Evolutionary conservation across 1,284 basidiomycete genomes (phyloP).

Genomic region (Ustilago trichophora): DNA sequence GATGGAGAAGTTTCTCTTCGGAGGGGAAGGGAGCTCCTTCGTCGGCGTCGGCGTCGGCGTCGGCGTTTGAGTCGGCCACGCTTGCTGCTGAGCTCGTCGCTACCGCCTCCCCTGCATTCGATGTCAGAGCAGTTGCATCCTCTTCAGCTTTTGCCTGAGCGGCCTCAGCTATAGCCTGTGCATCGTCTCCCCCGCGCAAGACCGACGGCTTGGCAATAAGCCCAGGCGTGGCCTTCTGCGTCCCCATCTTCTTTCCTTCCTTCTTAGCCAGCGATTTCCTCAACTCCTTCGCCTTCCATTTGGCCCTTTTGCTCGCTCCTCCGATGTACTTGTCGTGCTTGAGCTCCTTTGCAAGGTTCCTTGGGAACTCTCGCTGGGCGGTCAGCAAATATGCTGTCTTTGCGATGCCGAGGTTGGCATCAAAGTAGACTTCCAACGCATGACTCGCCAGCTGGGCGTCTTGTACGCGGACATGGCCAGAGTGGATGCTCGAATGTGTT

Average conservation of each 20-base stretch:
- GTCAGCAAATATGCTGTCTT: constrained; percentile 37
- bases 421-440: constrained; percentile 24
- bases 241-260: constrained; percentile 30
- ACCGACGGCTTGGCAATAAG: constrained; percentile 22
- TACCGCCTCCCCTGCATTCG: too few relatives aligned
- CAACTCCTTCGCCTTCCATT: constrained; percentile 37
- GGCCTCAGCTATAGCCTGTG: too few relatives aligned
- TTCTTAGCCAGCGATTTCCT: constrained; percentile 31
- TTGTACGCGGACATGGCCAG: constrained; percentile 34
- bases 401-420: constrained; percentile 32
- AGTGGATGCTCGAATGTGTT: constrained; percentile 47
- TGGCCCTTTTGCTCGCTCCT: constrained; percentile 34
- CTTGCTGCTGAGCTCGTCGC: constrained; percentile 11
- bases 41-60: constrained; percentile 13
- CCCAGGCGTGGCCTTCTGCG: constrained; percentile 31
- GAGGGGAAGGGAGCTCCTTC: constrained; percentile 34
- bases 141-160: too few relatives aligned
- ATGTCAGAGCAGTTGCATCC: too few relatives aligned
- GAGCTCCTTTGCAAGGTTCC: constrained; percentile 29
- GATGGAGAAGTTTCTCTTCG: constrained; percentile 38
- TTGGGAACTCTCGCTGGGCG: constrained; percentile 22
- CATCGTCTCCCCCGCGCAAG: neutral
- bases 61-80: neutral
- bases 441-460: constrained; percentile 5
- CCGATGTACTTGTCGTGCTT: constrained; percentile 44